Evolutionary conservation across 2,329 filamentous ascomycete species (phyloP).

Genomic region (Colletotrichum acutatum): DNA sequence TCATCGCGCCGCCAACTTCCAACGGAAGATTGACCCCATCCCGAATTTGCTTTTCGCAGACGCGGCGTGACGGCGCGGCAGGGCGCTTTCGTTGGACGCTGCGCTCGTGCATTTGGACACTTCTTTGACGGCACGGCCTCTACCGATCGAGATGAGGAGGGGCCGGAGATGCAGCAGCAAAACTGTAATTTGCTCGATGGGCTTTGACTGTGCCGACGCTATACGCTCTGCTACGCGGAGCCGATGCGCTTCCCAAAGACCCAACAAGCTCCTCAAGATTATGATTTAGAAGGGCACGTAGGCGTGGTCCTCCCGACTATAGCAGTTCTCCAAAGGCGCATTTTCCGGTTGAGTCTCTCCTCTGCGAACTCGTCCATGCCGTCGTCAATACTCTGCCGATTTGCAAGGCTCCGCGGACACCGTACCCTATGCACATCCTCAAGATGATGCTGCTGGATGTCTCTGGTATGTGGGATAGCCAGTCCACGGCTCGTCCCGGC

Average conservation of each 20-base stretch:
- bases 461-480: not conserved
- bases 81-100: not conserved
- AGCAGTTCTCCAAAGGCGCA: not conserved
- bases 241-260: not conserved
- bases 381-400: not conserved
- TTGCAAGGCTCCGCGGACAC: not conserved
- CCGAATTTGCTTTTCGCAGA: not conserved
- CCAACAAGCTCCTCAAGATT: not conserved
- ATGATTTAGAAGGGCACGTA: conserved; percentile 2
- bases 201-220: not conserved
- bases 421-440: not conserved
- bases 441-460: not conserved
- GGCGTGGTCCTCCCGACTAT: not conserved
- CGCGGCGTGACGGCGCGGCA: not conserved
- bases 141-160: conserved; percentile 10
- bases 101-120: not conserved
- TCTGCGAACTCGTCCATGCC: conserved; percentile 1
- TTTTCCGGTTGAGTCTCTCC: conserved; percentile 1
- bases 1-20: conserved; percentile 15
- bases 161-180: conserved; percentile 6
- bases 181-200: not conserved
- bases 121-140: conserved; percentile 11
- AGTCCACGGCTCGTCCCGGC: not conserved
- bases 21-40: not conserved
- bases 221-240: not conserved